These are phyloP conservation scores for Saccharomyces hybrid DNA, from an alignment of 1,139 yeast species.

Conservation along the genomic window DNA sequence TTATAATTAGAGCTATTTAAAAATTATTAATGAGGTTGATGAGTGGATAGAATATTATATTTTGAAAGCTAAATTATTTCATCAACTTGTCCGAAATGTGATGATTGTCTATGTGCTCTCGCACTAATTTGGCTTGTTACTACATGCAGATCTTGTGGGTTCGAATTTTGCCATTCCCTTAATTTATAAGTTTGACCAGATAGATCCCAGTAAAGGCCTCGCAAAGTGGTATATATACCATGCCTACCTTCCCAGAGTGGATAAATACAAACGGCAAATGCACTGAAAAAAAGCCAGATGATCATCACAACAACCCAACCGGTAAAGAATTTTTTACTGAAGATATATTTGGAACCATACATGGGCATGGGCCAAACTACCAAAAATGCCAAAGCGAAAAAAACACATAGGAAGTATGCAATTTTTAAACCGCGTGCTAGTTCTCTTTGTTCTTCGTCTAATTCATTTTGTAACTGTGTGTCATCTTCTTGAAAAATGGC, in stretches of 20 bases:
- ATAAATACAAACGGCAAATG: conserved; percentile 48
- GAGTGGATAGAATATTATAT: background rate
- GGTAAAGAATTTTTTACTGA: conserved; percentile 64
- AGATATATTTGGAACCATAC: conserved; percentile 69
- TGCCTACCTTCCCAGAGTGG: conserved; percentile 65
- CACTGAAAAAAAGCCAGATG: conserved; percentile 60
- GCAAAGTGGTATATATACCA: conserved; percentile 52
- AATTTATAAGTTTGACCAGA: conserved; percentile 68
- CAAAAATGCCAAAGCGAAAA: conserved; percentile 52
- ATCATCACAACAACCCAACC: conserved; percentile 78
- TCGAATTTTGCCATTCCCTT: conserved; percentile 60
- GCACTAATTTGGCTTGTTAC: conserved; percentile 51
- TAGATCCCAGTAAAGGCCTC: conserved; percentile 80
- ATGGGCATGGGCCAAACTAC: conserved; percentile 85
- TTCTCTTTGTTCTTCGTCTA: conserved; percentile 39
- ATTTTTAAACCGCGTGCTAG: conserved; percentile 46
- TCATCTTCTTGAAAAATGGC: conserved; percentile 8
- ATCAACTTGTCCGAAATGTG: background rate
- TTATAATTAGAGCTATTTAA: background rate
- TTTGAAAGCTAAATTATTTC: background rate
- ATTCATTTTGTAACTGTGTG: conserved; percentile 32
- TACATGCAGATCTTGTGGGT: conserved; percentile 66
- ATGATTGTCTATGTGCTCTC: conserved; percentile 12
- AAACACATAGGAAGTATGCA: conserved; percentile 49
- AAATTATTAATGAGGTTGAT: background rate